A percentile compares a stretch with the other conserved stretches of the same genome.
Conservation (phyloP, 352 stramenopile species). For the Pythium scleroteichum region DNA sequence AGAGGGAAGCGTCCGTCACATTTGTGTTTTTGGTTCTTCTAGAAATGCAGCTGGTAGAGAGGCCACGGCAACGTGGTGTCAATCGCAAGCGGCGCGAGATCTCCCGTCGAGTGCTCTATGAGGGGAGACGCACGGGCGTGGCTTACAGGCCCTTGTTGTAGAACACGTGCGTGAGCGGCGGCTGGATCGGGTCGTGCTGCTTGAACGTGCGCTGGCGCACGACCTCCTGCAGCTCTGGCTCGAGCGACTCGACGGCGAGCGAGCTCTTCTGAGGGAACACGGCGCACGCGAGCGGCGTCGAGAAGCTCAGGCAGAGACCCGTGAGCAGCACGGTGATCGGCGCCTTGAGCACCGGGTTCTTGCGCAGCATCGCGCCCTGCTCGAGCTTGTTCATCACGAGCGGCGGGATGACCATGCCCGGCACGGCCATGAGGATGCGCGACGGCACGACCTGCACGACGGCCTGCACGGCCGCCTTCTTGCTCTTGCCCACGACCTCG, state of each 20-base stretch:
- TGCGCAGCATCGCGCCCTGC: slow-evolving; percentile 51
- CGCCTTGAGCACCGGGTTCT: slow-evolving; percentile 65
- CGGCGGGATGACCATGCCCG: slow-evolving; percentile 84
- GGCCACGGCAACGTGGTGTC: background rate
- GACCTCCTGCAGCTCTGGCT: slow-evolving; percentile 64
- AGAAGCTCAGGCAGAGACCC: slow-evolving; percentile 70
- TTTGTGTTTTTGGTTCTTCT: background rate
- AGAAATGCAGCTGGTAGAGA: background rate
- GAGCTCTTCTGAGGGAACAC: slow-evolving; percentile 83
- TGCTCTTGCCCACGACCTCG: slow-evolving; percentile 68
- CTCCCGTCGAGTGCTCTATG: background rate
- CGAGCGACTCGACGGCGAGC: slow-evolving; percentile 52
- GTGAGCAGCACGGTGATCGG: slow-evolving; percentile 74
- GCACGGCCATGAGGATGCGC: slow-evolving; percentile 84
- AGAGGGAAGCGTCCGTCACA: background rate
- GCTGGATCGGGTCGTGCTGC: slow-evolving; percentile 33
- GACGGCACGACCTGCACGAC: slow-evolving; percentile 85
- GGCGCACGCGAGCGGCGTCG: slow-evolving; percentile 77
- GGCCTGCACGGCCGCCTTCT: slow-evolving; percentile 67
- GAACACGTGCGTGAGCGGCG: slow-evolving; percentile 54
- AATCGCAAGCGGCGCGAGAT: background rate
- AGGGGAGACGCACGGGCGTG: background rate
- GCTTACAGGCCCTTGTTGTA: slow-evolving; percentile 76
- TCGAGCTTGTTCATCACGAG: slow-evolving; percentile 86
- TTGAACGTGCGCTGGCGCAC: slow-evolving; percentile 46